phyloP scores from a whole-genome alignment of 768 basidiomycete species.

The Pulveroboletus sp. region DNA sequence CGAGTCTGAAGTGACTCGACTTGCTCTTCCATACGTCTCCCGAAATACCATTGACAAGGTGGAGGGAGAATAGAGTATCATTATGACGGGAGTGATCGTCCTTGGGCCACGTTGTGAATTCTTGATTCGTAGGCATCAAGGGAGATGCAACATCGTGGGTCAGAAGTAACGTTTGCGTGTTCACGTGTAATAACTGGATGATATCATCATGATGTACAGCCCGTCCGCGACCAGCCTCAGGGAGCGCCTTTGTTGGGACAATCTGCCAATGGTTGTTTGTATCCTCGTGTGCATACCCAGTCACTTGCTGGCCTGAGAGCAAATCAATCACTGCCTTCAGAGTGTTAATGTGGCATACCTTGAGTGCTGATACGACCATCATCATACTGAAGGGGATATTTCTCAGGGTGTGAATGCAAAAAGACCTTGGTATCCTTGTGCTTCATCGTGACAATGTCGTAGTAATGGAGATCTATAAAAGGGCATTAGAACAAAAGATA shows the following conservation, averaged over 20 bases:
- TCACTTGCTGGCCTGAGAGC: conserved; percentile 82
- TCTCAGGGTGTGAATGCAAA: conserved; percentile 88
- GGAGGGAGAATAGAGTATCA: conserved; percentile 84
- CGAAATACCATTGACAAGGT: conserved; percentile 66
- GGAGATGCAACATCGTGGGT: conserved; percentile 98
- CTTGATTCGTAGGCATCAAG: conserved; percentile 96
- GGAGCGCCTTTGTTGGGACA: conserved; percentile 90
- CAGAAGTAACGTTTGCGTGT: conserved; percentile 75
- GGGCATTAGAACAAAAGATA: not conserved
- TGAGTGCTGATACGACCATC: conserved; percentile 94
- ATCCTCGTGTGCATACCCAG: conserved; percentile 91
- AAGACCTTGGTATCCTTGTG: conserved; percentile 94
- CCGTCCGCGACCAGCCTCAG: conserved; percentile 89
- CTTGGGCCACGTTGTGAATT: conserved; percentile 89
- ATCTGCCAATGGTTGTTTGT: conserved; percentile 95
- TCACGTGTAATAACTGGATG: conserved; percentile 83
- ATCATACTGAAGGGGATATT: conserved; percentile 89
- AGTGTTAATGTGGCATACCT: conserved; percentile 39
- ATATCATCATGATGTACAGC: conserved; percentile 87
- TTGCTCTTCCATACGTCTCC: conserved; percentile 91
- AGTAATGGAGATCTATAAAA: conserved; percentile 85
- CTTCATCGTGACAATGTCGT: conserved; percentile 78
- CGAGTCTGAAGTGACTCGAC: conserved; percentile 84
- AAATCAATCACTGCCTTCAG: not conserved
- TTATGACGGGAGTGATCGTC: conserved; percentile 74